Conservation (phyloP, 129 eudicot species). For the Flaveria ramosissima region DNA sequence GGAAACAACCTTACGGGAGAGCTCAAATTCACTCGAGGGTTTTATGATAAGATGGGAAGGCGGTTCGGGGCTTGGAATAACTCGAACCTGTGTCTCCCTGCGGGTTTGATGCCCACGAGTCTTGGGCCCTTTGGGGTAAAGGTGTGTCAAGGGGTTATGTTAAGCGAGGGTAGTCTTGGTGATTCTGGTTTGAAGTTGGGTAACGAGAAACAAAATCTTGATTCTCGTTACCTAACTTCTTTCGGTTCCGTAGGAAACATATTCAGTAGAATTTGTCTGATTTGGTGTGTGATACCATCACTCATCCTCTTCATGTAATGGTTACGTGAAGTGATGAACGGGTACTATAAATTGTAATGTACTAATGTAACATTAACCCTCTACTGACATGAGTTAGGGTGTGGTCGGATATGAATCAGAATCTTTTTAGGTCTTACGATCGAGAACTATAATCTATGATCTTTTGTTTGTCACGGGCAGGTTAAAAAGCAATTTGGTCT, state of each 20-base stretch:
- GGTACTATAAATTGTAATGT: too few relatives aligned
- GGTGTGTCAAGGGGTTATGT: conserved; percentile 42
- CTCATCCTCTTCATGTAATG: conserved; percentile 33
- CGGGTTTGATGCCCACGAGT: conserved; percentile 23
- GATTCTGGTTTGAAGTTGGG: conserved; percentile 38
- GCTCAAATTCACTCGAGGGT: conserved; percentile 57
- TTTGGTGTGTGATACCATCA: conserved; percentile 30
- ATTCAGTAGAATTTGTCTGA: conserved; percentile 25
- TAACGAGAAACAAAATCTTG: conserved; percentile 30
- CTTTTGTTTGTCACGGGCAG: background rate
- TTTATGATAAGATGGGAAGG: conserved; percentile 77
- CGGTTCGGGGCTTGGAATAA: conserved; percentile 86
- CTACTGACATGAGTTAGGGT: background rate
- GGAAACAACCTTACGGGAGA: conserved; percentile 77
- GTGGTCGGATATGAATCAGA: background rate
- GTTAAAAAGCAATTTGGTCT: background rate
- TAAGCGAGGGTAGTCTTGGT: conserved; percentile 14
- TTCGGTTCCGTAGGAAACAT: conserved; percentile 35
- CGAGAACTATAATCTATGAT: background rate
- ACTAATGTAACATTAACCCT: conserved; percentile 8
- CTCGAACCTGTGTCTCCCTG: conserved; percentile 59
- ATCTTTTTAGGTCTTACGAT: background rate
- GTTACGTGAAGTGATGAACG: background rate
- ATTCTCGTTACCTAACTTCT: conserved; percentile 41
- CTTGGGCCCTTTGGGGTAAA: conserved; percentile 65